These are phyloP conservation scores for Salix koriyanagi DNA, from an alignment of 345 rosid species.

Conservation along the genomic window DNA sequence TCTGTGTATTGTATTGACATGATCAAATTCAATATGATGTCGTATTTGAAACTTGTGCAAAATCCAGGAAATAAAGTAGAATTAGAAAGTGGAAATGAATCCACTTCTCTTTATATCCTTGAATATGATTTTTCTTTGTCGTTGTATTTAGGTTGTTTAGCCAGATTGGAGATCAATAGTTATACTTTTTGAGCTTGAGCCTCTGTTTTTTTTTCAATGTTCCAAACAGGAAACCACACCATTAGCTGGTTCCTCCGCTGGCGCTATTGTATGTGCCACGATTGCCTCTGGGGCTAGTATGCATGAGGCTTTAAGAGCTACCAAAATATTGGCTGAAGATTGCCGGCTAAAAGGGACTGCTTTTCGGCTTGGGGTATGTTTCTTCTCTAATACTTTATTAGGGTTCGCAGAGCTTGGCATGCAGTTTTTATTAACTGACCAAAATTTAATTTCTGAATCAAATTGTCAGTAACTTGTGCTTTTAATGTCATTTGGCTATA, in stretches of 20 bases:
- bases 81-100: not conserved
- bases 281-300: slow-evolving; percentile 76
- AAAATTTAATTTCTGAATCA: not conserved
- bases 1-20: not conserved
- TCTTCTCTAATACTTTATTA: slow-evolving; percentile 4
- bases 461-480: not conserved
- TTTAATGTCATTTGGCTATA: not conserved
- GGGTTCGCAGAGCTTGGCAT: not conserved
- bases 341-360: slow-evolving; percentile 88
- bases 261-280: slow-evolving; percentile 82
- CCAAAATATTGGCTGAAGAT: slow-evolving; percentile 66
- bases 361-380: slow-evolving; percentile 85
- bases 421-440: not conserved
- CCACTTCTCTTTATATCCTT: not conserved
- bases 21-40: not conserved
- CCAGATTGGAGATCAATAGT: not conserved
- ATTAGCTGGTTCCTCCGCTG: slow-evolving; percentile 90
- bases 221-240: slow-evolving; percentile 77
- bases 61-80: not conserved
- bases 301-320: slow-evolving; percentile 64
- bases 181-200: not conserved
- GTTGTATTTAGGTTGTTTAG: not conserved
- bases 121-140: not conserved
- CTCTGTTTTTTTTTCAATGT: not conserved
- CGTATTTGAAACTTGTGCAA: not conserved